These are phyloP conservation scores for Ophiosphaerella narmari DNA, from an alignment of 2,329 filamentous ascomycete species.

Conservation along the genomic window DNA sequence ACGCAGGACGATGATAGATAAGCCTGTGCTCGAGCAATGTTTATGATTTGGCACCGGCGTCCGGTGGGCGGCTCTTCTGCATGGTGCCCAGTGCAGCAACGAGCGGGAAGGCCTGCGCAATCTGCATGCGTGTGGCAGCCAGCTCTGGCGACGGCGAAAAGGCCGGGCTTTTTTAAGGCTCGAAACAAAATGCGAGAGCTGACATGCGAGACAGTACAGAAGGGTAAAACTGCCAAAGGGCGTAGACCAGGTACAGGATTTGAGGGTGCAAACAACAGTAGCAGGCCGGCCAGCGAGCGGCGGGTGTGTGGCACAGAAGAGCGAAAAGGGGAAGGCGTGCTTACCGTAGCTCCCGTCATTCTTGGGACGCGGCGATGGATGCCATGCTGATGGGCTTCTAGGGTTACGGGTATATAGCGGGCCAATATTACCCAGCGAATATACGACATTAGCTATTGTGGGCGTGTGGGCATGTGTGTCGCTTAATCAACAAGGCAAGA, in stretches of 20 bases:
- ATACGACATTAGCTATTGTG: background rate
- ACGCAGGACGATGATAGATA: slow-evolving; percentile 3
- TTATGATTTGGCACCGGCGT: slow-evolving; percentile 16
- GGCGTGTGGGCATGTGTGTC: no score
- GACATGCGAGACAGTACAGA: no score
- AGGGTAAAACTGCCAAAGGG: no score
- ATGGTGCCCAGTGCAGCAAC: slow-evolving; percentile 23
- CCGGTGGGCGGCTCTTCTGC: slow-evolving; percentile 26
- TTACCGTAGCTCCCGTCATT: slow-evolving; percentile 13
- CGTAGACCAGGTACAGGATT: no score
- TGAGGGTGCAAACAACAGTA: slow-evolving; percentile 18
- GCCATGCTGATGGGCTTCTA: slow-evolving; percentile 1
- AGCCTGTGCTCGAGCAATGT: slow-evolving; percentile 12
- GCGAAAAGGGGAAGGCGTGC: slow-evolving; percentile 11
- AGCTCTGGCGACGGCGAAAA: no score
- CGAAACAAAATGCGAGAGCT: no score
- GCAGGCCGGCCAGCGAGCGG: slow-evolving; percentile 14
- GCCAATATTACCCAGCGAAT: slow-evolving; percentile 13
- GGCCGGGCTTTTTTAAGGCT: no score
- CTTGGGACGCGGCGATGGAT: slow-evolving; percentile 5
- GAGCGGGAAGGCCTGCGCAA: slow-evolving; percentile 17
- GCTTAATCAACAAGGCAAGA: background rate
- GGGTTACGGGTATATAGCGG: slow-evolving; percentile 31
- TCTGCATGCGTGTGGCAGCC: background rate
- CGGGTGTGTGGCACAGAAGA: slow-evolving; percentile 26